A percentile compares a stretch with the other conserved stretches of the same genome.
phyloP scores from a whole-genome alignment of 352 stramenopile species.

The Peronospora farinosa region DNA sequence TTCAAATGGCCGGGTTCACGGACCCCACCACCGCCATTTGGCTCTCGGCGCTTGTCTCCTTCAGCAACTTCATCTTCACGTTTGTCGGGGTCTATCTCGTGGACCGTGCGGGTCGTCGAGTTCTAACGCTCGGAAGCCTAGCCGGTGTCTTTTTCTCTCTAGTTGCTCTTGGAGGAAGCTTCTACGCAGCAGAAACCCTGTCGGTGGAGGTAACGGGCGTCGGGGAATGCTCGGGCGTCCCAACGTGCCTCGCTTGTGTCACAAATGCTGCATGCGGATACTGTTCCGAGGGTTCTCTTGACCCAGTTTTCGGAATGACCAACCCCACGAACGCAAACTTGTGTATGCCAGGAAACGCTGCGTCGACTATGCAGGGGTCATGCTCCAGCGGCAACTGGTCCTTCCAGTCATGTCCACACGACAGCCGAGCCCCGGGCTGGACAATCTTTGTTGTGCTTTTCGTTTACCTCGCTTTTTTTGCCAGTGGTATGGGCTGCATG shows the following conservation, averaged over 20 bases:
- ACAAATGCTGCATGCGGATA: constrained; percentile 48
- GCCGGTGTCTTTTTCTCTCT: constrained; percentile 23
- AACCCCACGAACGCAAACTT: constrained; percentile 10
- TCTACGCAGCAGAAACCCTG: constrained; percentile 27
- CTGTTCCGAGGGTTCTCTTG: constrained; percentile 14
- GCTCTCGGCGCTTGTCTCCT: constrained; percentile 61
- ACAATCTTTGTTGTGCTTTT: constrained; percentile 62
- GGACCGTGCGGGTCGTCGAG: constrained; percentile 20
- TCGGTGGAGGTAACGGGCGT: constrained; percentile 15
- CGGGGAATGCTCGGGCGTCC: constrained; percentile 34
- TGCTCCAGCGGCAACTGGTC: constrained; percentile 33
- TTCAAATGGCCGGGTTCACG: constrained; percentile 75
- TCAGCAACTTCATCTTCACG: constrained; percentile 37
- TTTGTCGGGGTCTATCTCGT: constrained; percentile 33
- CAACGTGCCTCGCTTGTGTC: constrained; percentile 67
- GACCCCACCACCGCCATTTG: constrained; percentile 67
- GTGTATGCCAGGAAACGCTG: constrained; percentile 25
- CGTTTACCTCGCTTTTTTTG: constrained; percentile 68
- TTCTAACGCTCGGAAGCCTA: constrained; percentile 28
- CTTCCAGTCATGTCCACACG: constrained; percentile 40
- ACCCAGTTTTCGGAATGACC: constrained; percentile 10
- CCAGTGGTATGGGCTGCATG: constrained; percentile 81
- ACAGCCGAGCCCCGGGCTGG: constrained; percentile 33
- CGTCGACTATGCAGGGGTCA: constrained; percentile 7
- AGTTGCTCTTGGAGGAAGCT: constrained; percentile 22